Conservation (phyloP, 2,329 filamentous ascomycete species). For the Aspergillus japonicus region DNA sequence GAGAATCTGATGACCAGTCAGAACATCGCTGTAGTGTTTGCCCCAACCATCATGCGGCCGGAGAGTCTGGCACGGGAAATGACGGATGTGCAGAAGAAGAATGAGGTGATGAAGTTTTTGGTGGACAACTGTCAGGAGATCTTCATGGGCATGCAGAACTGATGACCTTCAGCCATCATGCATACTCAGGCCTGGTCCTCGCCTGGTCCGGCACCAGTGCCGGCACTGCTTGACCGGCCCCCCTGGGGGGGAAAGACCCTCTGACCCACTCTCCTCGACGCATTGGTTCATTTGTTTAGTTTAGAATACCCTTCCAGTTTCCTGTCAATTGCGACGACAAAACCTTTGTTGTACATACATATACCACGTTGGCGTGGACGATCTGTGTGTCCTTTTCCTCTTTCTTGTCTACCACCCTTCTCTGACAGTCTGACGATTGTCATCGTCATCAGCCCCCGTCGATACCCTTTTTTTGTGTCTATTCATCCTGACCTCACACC, state of each 20-base stretch:
- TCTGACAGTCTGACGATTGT: slow-evolving; percentile 17
- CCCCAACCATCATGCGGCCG: slow-evolving; percentile 94
- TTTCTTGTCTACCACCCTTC: neutral
- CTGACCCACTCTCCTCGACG: neutral
- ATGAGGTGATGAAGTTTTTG: slow-evolving; percentile 85
- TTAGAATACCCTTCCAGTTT: slow-evolving; percentile 13
- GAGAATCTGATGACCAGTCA: slow-evolving; percentile 96
- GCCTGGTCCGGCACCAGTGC: slow-evolving; percentile 12
- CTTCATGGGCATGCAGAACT: slow-evolving; percentile 55
- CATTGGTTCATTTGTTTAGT: slow-evolving; percentile 4
- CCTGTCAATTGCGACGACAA: slow-evolving; percentile 14
- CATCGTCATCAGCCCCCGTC: slow-evolving; percentile 26
- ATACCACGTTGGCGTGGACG: slow-evolving; percentile 20
- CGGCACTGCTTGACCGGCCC: neutral
- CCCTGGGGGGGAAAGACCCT: neutral
- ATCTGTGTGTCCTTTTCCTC: neutral
- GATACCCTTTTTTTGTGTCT: slow-evolving; percentile 32
- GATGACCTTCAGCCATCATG: slow-evolving; percentile 1
- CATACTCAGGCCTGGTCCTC: slow-evolving; percentile 4
- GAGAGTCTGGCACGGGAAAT: slow-evolving; percentile 88
- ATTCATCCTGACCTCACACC: slow-evolving; percentile 14
- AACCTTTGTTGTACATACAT: slow-evolving; percentile 21
- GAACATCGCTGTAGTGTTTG: slow-evolving; percentile 95
- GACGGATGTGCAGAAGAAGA: slow-evolving; percentile 93
- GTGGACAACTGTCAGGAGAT: slow-evolving; percentile 85